Conservation (phyloP, 2,329 filamentous ascomycete species). For the Colletotrichum sp. region DNA sequence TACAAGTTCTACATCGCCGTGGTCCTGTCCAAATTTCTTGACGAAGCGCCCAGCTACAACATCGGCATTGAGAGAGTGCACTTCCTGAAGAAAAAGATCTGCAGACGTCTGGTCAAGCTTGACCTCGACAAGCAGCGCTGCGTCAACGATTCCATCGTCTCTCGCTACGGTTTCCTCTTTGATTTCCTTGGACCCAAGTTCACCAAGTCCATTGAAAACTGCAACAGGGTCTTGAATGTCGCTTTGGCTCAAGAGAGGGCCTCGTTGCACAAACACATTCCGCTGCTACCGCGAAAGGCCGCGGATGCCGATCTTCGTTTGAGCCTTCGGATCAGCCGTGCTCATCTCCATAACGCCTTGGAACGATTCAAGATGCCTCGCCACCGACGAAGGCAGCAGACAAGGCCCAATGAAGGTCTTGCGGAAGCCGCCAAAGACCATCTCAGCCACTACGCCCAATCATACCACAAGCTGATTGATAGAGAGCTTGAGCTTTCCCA, state of each 20-base stretch:
- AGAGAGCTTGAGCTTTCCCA: conserved; percentile 16
- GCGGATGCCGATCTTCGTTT: conserved; percentile 35
- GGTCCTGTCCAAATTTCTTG: conserved; percentile 51
- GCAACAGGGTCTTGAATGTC: conserved; percentile 32
- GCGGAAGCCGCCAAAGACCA: conserved; percentile 14
- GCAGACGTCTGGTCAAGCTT: conserved; percentile 63
- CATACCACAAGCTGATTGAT: conserved; percentile 20
- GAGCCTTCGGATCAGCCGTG: conserved; percentile 43
- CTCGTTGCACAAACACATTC: conserved; percentile 41
- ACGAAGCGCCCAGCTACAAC: conserved; percentile 33
- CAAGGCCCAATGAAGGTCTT: background rate
- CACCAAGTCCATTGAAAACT: conserved; percentile 30
- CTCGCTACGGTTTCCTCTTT: conserved; percentile 33
- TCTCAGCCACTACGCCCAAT: conserved; percentile 22
- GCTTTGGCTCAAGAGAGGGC: conserved; percentile 47
- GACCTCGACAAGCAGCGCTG: conserved; percentile 41
- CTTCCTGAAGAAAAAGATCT: conserved; percentile 57
- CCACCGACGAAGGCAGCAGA: background rate
- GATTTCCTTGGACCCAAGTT: conserved; percentile 29
- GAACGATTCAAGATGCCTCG: background rate
- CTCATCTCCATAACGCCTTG: conserved; percentile 29
- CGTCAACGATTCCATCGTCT: background rate
- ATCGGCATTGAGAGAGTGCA: conserved; percentile 39
- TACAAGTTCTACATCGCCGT: conserved; percentile 65
- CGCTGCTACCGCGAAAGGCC: conserved; percentile 42